Conservation (phyloP, 2,329 filamentous ascomycete species). For the Aspergillus neotritici region DNA sequence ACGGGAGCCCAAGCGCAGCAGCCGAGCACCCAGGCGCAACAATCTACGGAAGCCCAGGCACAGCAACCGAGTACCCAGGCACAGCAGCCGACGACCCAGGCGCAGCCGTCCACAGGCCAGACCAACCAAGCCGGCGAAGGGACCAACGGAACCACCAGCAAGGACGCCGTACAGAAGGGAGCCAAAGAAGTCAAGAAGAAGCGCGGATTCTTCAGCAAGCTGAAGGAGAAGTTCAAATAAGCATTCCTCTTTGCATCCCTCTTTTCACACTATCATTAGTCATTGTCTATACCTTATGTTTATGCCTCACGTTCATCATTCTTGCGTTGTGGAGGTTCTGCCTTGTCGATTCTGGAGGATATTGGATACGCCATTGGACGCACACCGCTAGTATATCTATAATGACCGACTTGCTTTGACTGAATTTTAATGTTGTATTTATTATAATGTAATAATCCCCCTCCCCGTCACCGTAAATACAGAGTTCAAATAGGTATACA, state of each 20-base stretch:
- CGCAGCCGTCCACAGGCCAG: too few relatives aligned
- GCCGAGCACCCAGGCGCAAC: slow-evolving; percentile 2
- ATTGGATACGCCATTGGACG: too few relatives aligned
- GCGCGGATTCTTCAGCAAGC: slow-evolving; percentile 55
- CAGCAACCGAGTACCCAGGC: background rate
- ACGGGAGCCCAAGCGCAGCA: background rate
- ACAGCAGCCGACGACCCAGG: slow-evolving; percentile 1
- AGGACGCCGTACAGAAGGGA: slow-evolving; percentile 24
- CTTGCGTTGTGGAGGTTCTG: background rate
- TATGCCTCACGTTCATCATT: background rate
- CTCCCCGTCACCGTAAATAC: background rate
- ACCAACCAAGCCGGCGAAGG: too few relatives aligned
- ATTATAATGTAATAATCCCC: background rate
- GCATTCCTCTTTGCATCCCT: background rate
- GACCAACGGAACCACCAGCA: slow-evolving; percentile 11
- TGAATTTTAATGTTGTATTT: slow-evolving; percentile 1
- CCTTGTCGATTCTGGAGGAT: too few relatives aligned
- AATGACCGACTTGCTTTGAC: background rate
- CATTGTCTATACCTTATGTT: too few relatives aligned
- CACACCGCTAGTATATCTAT: too few relatives aligned
- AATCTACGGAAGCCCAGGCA: background rate
- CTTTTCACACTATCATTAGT: background rate
- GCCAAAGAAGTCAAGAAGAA: slow-evolving; percentile 56
- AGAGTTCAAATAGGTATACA: slow-evolving; percentile 37
- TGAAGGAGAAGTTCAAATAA: slow-evolving; percentile 51